Percentiles rank a stretch among this genome's conserved stretches.
phyloP scores from a whole-genome alignment of 306 rosid genomes.

The Canavalia ensiformis region DNA sequence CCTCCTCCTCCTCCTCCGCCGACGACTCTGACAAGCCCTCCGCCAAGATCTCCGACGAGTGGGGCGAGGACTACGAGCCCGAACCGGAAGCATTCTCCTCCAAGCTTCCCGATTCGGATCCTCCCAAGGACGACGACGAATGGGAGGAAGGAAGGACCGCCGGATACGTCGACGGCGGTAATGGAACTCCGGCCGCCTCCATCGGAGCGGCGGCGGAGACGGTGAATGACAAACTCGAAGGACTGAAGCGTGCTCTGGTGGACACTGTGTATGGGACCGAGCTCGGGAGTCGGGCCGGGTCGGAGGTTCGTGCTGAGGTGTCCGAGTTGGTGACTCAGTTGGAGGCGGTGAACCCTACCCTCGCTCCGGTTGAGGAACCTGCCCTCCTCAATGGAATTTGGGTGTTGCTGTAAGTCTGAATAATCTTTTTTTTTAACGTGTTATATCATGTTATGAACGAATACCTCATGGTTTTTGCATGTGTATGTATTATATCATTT shows the following conservation, averaged over 20 bases:
- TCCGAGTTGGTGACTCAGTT: constrained; percentile 83
- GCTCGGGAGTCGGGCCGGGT: constrained; percentile 80
- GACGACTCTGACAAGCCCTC: constrained; percentile 49
- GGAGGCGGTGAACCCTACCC: constrained; percentile 86
- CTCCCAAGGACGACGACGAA: constrained; percentile 82
- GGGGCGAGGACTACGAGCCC: constrained; percentile 76
- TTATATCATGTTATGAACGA: not conserved
- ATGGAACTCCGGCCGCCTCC: constrained; percentile 57
- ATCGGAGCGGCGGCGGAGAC: constrained; percentile 33
- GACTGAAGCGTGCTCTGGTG: constrained; percentile 79
- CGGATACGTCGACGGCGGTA: constrained; percentile 48
- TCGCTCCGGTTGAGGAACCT: constrained; percentile 73
- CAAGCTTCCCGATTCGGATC: constrained; percentile 69
- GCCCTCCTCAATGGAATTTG: constrained; percentile 84
- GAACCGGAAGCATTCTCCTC: constrained; percentile 53
- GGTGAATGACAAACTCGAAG: constrained; percentile 55
- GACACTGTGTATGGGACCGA: constrained; percentile 88
- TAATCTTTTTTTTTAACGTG: not conserved
- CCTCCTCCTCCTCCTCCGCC: constrained; percentile 52
- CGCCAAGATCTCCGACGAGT: constrained; percentile 65
- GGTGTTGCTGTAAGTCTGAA: constrained; percentile 84
- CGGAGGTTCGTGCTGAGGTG: constrained; percentile 89
- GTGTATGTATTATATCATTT: not conserved
- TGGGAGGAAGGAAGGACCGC: constrained; percentile 64
- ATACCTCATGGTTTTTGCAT: not conserved